phyloP scores from a whole-genome alignment of 2,329 filamentous ascomycete species.

The Botrytis sinoallii region DNA sequence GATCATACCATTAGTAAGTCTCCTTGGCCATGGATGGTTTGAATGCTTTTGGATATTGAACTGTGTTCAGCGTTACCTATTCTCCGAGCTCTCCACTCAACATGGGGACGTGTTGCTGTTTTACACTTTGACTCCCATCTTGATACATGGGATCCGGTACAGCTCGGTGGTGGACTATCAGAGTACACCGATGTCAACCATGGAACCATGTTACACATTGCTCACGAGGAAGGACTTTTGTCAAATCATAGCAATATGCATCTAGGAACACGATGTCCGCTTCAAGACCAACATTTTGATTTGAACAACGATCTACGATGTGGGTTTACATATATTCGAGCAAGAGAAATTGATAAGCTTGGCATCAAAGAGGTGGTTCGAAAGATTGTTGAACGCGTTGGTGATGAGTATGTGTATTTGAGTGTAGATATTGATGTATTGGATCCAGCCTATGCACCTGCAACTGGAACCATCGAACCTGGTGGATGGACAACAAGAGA shows the following conservation, averaged over 20 bases:
- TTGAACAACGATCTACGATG: conserved; percentile 36
- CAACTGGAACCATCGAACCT: conserved; percentile 37
- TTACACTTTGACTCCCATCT: conserved; percentile 37
- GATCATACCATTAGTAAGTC: conserved; percentile 37
- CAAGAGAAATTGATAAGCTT: conserved; percentile 33
- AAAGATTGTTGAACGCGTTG: conserved; percentile 34
- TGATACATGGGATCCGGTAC: conserved; percentile 36
- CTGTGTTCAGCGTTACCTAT: conserved; percentile 32
- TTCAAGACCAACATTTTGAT: conserved; percentile 33
- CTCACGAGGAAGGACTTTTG: conserved; percentile 36
- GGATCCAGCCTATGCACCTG: conserved; percentile 36
- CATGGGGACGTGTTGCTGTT: conserved; percentile 35
- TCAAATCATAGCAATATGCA: conserved; percentile 37
- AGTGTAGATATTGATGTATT: conserved; percentile 38
- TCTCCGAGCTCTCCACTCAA: conserved; percentile 33
- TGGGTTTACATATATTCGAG: conserved; percentile 34
- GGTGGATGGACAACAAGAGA: conserved; percentile 39
- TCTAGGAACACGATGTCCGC: conserved; percentile 32
- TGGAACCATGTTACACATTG: conserved; percentile 38
- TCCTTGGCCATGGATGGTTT: neutral
- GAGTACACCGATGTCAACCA: conserved; percentile 37
- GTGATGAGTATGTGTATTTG: conserved; percentile 34
- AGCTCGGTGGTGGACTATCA: conserved; percentile 33
- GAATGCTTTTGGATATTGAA: neutral
- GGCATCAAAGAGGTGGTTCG: conserved; percentile 32